Evolutionary conservation across 2,329 filamentous ascomycete genomes (phyloP), one percentile per base, ranked within the genome.

Genomic region (Aspergillus fumigatus): DNA sequence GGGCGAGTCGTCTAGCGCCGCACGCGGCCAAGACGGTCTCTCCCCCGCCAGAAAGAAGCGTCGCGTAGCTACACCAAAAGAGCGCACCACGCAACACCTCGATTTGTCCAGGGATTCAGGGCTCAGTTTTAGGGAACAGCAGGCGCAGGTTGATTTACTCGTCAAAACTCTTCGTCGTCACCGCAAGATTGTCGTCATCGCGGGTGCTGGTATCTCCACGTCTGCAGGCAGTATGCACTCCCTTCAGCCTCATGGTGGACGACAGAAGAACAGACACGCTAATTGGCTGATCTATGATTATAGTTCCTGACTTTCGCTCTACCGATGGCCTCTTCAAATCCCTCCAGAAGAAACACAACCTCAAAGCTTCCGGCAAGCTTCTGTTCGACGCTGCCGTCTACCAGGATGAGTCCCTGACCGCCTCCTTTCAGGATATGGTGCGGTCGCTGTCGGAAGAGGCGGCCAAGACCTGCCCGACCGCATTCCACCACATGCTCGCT

Each of bases 361-460:
- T 97, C 60, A 96, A 96, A 72, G 85, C 89, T 23, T 97, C 94
- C 0, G 94, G 94, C 52, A 97, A 97, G 75, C 88, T 96, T 64
- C 83, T 99, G 0, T 99, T 99, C 70, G 94, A 99, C 76, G 94
- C 94, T 52, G 96, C 93, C 7, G 94, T 99, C 53, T 99, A 99
- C 79, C 92, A 91, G 73, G 90, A 96, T 78, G 88, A 95, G 71
- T 82, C 84, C 23, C 90, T 92, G 11, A 97, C 93, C 0, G 87
- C 89, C 25, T 90, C 89, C 10, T 99, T 99, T 73, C 94, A 99
- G 74, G 87, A 89, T 70, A 97, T 99, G 93, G 91, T 99, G 65
- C 88, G 92, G 69, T 88, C 90, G 67, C 83, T 99, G 67, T 91
- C 91, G 48, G 82, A 88, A 56, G 83, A 92, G 77, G 90, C 90